Conservation (phyloP, 768 basidiomycete species). For the Panus rudis region DNA sequence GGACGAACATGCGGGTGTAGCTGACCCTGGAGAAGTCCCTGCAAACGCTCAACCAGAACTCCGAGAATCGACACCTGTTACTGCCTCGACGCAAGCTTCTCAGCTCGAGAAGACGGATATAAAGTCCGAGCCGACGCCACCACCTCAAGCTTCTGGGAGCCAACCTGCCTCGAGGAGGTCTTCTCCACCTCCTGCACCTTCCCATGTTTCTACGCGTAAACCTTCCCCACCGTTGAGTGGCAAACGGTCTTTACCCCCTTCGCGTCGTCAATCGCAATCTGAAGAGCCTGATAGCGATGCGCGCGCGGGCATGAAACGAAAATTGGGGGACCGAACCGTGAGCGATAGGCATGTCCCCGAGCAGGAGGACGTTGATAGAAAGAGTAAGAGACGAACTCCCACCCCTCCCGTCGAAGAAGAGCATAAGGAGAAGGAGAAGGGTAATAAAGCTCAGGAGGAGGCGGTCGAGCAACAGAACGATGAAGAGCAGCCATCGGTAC, state of each 20-base stretch:
- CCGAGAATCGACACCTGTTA: neutral
- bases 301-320: conserved; percentile 66
- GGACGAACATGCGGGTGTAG: conserved; percentile 17
- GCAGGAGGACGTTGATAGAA: conserved; percentile 9
- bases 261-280: neutral
- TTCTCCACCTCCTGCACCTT: neutral
- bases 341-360: conserved; percentile 40
- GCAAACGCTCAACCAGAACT: conserved; percentile 13
- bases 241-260: neutral
- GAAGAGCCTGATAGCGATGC: conserved; percentile 19
- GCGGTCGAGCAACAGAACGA: neutral
- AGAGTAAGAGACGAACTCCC: conserved; percentile 46
- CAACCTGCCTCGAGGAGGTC: neutral
- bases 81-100: neutral
- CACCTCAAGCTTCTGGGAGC: neutral
- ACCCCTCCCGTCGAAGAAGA: conserved; percentile 47
- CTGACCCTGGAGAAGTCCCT: conserved; percentile 20
- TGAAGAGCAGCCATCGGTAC: too few relatives aligned
- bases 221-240: neutral
- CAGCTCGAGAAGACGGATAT: too few relatives aligned
- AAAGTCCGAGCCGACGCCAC: neutral
- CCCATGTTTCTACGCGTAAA: neutral
- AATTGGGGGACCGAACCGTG: conserved; percentile 58
- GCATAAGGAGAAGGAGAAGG: conserved; percentile 15
- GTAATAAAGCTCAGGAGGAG: too few relatives aligned